Conservation (phyloP, 176 grass and related monocot species). For the Panicum miliaceum region DNA sequence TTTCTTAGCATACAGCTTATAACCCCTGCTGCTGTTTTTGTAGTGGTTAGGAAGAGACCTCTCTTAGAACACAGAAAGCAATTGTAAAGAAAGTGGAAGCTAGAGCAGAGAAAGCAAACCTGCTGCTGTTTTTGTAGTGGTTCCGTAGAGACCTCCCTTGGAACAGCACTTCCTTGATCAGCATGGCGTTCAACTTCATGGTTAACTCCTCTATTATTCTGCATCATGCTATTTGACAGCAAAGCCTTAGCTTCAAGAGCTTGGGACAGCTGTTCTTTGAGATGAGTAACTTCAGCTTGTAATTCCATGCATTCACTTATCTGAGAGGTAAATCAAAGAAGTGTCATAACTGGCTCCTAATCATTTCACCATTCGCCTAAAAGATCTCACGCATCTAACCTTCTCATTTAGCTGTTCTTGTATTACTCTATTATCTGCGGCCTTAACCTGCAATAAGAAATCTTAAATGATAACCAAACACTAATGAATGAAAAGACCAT, state of each 20-base stretch:
- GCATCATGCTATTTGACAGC: slow-evolving; percentile 44
- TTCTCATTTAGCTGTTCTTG: slow-evolving; percentile 94
- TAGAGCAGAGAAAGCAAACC: slow-evolving; percentile 50
- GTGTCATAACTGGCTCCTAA: slow-evolving; percentile 19
- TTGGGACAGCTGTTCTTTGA: slow-evolving; percentile 78
- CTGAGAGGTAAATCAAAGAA: slow-evolving; percentile 48
- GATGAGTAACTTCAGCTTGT: slow-evolving; percentile 65
- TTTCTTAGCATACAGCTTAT: background rate
- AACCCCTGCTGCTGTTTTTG: slow-evolving; percentile 31
- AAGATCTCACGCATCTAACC: slow-evolving; percentile 49
- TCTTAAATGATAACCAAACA: slow-evolving; percentile 25
- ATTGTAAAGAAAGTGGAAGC: slow-evolving; percentile 29
- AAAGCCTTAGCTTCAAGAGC: slow-evolving; percentile 65
- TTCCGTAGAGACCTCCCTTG: slow-evolving; percentile 50
- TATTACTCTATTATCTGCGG: slow-evolving; percentile 96
- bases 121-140: slow-evolving; percentile 49
- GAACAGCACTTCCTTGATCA: slow-evolving; percentile 51
- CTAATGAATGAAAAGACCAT: slow-evolving; percentile 15
- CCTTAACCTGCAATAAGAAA: slow-evolving; percentile 79
- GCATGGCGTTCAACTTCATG: slow-evolving; percentile 44
- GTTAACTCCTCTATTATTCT: slow-evolving; percentile 50
- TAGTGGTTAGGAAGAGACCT: slow-evolving; percentile 48
- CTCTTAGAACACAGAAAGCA: slow-evolving; percentile 18
- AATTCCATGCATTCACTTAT: slow-evolving; percentile 79
- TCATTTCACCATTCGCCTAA: slow-evolving; percentile 29